Base-by-base conservation (phyloP, 768 basidiomycete species). In the Auriscalpium vulgare region DNA sequence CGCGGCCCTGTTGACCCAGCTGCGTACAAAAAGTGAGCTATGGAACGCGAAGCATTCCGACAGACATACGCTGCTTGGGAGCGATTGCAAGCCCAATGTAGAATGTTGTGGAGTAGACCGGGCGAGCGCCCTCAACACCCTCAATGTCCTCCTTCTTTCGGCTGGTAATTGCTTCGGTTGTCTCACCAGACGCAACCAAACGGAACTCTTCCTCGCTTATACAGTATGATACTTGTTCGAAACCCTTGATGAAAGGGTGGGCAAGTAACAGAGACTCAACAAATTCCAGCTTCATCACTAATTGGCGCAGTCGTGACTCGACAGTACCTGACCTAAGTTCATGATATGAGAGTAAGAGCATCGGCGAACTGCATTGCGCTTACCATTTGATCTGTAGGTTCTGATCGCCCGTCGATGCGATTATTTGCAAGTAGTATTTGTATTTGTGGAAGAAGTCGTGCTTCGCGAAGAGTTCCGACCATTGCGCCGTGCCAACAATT, bases 391-490 rank as follows among this genome's bases (percentile, higher is more conserved):
- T 82, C 67, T 97, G 92, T 13, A 86, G 73, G n/a, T 94, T 92
- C 7, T 82, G 66, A 50, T 83, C 82, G 0, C 83, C 90, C 29
- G 94, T 91, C 5, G 91, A 93, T 8, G 95, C 93, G 54, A 94
- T 91, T 23, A 98, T 86, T 80, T 95, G 93, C 19, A 98, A 80
- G 69, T 98, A 98, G 75, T 95, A 94, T 59, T 88, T 84, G 69
- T 98, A 98, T 73, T 88, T 92, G 69, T 88, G 85, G 78, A 98
- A 99, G 71, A 99, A 98, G 69, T 97, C 94, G 67, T 95, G 93
- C 68, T 92, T 91, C 47, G 83, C 71, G 66, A 98, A 99, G n/a
- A 98, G 75, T 68, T 97, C 93, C 53, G 85, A 85, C 97, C 97
- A 99, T 59, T 75, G 77, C 45, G 85, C 88, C 57, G 75, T 85